Evolutionary conservation across 352 stramenopile genomes (phyloP).

Genomic region (Phytopythium montanum): DNA sequence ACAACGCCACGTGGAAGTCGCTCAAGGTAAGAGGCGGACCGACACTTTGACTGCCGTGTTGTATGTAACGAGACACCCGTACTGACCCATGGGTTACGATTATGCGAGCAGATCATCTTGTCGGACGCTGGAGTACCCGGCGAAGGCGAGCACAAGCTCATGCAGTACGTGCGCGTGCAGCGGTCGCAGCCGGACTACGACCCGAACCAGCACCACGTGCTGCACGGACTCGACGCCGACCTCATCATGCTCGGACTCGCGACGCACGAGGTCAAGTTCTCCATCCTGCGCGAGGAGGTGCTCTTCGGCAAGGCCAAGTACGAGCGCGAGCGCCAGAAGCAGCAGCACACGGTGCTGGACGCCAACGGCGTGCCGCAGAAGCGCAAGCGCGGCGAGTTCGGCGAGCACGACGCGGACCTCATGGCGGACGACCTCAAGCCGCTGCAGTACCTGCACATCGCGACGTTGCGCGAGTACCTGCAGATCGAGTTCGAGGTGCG

Average conservation of each 20-base stretch:
- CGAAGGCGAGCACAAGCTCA: slow-evolving; percentile 99
- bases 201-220: slow-evolving; percentile 96
- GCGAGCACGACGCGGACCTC: slow-evolving; percentile 69
- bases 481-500: slow-evolving; percentile 89
- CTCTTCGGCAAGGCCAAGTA: slow-evolving; percentile 85
- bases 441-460: slow-evolving; percentile 92
- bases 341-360: slow-evolving; percentile 61
- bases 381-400: slow-evolving; percentile 82
- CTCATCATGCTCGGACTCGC: slow-evolving; percentile 99
- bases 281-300: slow-evolving; percentile 96
- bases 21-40: slow-evolving; percentile 71
- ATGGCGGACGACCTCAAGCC: slow-evolving; percentile 89
- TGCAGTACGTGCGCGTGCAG: slow-evolving; percentile 96
- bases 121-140: slow-evolving; percentile 96
- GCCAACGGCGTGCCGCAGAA: slow-evolving; percentile 63
- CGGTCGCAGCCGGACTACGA: slow-evolving; percentile 94
- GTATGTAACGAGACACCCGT: background rate
- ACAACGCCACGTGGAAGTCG: slow-evolving; percentile 91
- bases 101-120: slow-evolving; percentile 84
- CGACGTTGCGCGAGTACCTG: slow-evolving; percentile 93
- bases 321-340: slow-evolving; percentile 62
- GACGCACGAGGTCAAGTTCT: slow-evolving; percentile 99
- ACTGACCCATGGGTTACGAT: background rate
- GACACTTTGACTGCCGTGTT: no score
- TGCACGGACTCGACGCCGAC: slow-evolving; percentile 98